These are phyloP conservation scores for Arthrobotrys megalospora DNA, from an alignment of 2,329 filamentous ascomycete genomes.

Conservation along the genomic window DNA sequence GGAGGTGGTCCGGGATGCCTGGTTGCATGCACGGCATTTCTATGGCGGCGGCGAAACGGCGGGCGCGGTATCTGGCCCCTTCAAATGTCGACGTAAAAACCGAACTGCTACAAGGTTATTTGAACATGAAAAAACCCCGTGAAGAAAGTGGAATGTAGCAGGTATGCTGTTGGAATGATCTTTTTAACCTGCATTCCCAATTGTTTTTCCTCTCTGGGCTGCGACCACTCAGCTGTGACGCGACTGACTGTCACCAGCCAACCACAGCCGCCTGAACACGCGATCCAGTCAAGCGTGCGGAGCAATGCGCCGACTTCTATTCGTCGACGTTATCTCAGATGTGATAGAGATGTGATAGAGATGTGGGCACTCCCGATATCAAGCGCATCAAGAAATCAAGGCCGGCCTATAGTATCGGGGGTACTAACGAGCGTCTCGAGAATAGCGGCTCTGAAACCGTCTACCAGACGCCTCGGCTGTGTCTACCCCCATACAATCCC, in stretches of 20 bases:
- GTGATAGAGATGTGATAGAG: background rate
- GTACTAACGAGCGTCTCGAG: too few relatives aligned
- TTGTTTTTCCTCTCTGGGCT: constrained; percentile 23
- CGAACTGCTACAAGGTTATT: constrained; percentile 1
- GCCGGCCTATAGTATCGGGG: too few relatives aligned
- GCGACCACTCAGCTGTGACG: constrained; percentile 27
- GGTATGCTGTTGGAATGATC: constrained; percentile 15
- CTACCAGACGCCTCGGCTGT: too few relatives aligned
- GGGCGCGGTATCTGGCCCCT: background rate
- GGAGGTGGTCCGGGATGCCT: constrained; percentile 28
- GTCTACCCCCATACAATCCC: too few relatives aligned
- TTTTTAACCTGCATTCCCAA: background rate
- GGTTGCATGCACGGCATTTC: constrained; percentile 49
- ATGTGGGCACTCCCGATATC: background rate
- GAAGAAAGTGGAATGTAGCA: background rate
- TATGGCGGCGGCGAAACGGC: background rate
- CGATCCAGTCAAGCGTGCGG: constrained; percentile 10
- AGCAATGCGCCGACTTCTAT: constrained; percentile 14
- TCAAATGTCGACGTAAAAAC: background rate
- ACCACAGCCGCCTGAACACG: constrained; percentile 30
- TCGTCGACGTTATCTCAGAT: constrained; percentile 10
- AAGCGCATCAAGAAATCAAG: background rate
- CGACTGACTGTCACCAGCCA: constrained; percentile 27
- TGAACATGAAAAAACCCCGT: background rate
- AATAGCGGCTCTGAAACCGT: too few relatives aligned